Percentiles rank a stretch among this genome's conserved stretches.
phyloP scores from a whole-genome alignment of 1,139 yeast species.

The Protomyces gravidus region DNA sequence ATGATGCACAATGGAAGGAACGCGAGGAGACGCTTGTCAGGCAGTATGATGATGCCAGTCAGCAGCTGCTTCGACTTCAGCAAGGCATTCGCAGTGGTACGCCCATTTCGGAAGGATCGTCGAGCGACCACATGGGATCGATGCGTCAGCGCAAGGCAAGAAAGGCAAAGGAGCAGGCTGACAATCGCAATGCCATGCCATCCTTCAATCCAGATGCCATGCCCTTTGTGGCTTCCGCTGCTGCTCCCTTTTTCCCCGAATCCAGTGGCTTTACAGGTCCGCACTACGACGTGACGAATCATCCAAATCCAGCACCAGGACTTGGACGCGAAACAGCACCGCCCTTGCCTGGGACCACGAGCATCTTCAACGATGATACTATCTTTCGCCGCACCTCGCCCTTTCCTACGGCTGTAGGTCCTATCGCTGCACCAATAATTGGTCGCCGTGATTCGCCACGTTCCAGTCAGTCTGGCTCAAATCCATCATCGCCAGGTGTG shows the following conservation, averaged over 20 bases:
- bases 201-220: conserved; percentile 26
- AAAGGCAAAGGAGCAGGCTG: conserved; percentile 1
- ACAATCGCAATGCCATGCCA: conserved; percentile 3
- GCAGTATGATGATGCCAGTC: conserved; percentile 20
- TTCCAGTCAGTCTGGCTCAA: conserved; percentile 23
- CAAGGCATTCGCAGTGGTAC: conserved; percentile 3
- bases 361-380: conserved; percentile 11
- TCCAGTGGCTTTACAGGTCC: not conserved
- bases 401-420: not conserved
- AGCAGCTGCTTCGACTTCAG: conserved; percentile 3
- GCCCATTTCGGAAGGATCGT: conserved; percentile 5
- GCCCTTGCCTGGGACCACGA: conserved; percentile 6
- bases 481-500: conserved; percentile 19
- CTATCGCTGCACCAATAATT: not conserved
- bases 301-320: not conserved
- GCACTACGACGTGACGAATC: not conserved
- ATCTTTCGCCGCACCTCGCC: not conserved
- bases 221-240: conserved; percentile 16
- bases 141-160: conserved; percentile 11
- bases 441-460: conserved; percentile 17
- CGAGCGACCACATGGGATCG: not conserved
- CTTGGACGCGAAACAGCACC: not conserved
- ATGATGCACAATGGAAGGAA: conserved; percentile 11
- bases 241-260: not conserved
- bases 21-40: conserved; percentile 17